Percentiles rank a stretch among this genome's conserved stretches.
Evolutionary conservation across 2,329 filamentous ascomycete genomes (phyloP).

Genomic region (Aureobasidium sp.): DNA sequence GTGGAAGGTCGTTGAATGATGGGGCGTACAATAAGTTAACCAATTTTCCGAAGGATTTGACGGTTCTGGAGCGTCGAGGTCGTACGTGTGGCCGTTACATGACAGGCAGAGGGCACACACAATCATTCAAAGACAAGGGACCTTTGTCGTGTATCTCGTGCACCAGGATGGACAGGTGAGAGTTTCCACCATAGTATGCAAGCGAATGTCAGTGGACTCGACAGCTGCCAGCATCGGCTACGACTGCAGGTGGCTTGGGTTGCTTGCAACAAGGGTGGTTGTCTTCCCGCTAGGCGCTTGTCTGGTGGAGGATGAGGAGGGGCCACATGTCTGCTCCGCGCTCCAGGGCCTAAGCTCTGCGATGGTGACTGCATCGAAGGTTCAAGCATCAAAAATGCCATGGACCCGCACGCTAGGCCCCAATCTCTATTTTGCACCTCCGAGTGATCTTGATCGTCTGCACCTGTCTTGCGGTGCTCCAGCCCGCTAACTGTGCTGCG

Average conservation of each 20-base stretch:
- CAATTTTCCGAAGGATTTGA: background rate
- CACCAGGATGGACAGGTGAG: background rate
- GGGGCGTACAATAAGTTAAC: background rate
- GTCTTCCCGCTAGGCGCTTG: conserved; percentile 8
- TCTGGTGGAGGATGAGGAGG: conserved; percentile 9
- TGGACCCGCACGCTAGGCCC: conserved; percentile 14
- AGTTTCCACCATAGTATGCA: conserved; percentile 5
- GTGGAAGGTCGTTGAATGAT: conserved; percentile 12
- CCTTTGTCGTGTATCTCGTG: conserved; percentile 3
- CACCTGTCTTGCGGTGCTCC: background rate
- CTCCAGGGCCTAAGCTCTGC: conserved; percentile 4
- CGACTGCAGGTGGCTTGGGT: conserved; percentile 4
- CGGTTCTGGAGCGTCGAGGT: conserved; percentile 6
- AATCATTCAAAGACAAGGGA: background rate
- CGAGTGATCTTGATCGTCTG: conserved; percentile 8
- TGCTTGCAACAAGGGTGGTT: conserved; percentile 3
- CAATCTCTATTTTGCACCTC: conserved; percentile 8
- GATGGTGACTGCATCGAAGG: conserved; percentile 9
- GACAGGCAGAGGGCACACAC: background rate
- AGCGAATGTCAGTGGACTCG: conserved; percentile 4
- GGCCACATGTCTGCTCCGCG: conserved; percentile 11
- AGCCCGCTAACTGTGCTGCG: background rate
- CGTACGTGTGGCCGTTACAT: conserved; percentile 9
- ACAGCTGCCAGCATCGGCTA: conserved; percentile 8
- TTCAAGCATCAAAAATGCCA: conserved; percentile 15